A percentile compares a stretch with the other conserved stretches of the same genome.
phyloP scores from a whole-genome alignment of 176 grass and related monocot genomes.

The Aegilops speltoides region DNA sequence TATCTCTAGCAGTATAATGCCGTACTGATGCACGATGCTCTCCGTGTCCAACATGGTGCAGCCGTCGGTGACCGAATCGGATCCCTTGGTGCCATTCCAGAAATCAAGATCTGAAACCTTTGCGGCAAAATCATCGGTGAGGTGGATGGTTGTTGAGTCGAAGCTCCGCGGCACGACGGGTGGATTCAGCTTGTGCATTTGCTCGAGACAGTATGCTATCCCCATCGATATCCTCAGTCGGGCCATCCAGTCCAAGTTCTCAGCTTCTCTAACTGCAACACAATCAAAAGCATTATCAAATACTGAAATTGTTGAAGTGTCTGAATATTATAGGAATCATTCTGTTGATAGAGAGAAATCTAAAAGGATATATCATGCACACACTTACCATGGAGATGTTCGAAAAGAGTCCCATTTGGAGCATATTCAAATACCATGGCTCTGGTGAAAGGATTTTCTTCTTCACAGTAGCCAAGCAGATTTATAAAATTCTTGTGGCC shows the following conservation, averaged over 20 bases:
- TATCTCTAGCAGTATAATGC: slow-evolving; percentile 67
- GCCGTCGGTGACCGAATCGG: not conserved
- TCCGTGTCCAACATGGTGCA: not conserved
- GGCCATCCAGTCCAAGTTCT: slow-evolving; percentile 57
- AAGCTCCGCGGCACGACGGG: slow-evolving; percentile 41
- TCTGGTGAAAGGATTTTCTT: slow-evolving; percentile 67
- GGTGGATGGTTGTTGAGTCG: slow-evolving; percentile 51
- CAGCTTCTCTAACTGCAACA: slow-evolving; percentile 67
- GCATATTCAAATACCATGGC: slow-evolving; percentile 92
- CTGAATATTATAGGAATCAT: not conserved
- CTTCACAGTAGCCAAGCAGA: slow-evolving; percentile 75
- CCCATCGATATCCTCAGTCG: slow-evolving; percentile 85
- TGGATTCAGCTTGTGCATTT: slow-evolving; percentile 73
- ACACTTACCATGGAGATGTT: slow-evolving; percentile 70
- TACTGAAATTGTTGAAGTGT: not conserved
- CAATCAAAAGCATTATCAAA: slow-evolving; percentile 5
- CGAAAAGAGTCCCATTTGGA: slow-evolving; percentile 76
- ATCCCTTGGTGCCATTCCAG: slow-evolving; percentile 36
- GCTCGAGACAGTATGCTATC: slow-evolving; percentile 78
- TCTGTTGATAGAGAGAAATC: not conserved
- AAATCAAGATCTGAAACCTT: slow-evolving; percentile 67
- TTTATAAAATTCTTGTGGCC: slow-evolving; percentile 86
- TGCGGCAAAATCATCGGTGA: slow-evolving; percentile 76
- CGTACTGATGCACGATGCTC: slow-evolving; percentile 52
- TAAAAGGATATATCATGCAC: not conserved